Percentiles rank a stretch among this genome's conserved stretches.
phyloP scores from a whole-genome alignment of 768 basidiomycete species.

The Hemileccinum impolitum region DNA sequence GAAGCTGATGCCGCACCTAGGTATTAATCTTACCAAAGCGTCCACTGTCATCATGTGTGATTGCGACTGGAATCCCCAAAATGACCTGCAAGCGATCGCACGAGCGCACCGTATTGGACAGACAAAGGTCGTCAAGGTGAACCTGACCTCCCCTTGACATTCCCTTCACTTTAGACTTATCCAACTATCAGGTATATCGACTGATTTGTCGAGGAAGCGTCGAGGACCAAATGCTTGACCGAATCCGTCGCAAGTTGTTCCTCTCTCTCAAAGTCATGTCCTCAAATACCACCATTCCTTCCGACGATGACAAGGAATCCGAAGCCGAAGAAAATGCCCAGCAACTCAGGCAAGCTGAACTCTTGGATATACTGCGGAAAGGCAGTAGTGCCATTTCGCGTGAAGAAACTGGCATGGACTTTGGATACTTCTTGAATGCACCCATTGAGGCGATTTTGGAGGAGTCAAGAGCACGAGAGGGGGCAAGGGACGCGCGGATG shows the following conservation, averaged over 20 bases:
- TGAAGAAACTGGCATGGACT: constrained; percentile 37
- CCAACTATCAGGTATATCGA: constrained; percentile 52
- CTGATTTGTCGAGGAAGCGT: constrained; percentile 67
- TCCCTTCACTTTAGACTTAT: not conserved
- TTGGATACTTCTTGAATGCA: constrained; percentile 44
- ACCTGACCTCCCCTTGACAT: not conserved
- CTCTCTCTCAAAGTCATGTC: constrained; percentile 63
- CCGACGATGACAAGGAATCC: constrained; percentile 13
- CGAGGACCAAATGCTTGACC: constrained; percentile 73
- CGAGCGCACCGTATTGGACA: constrained; percentile 82
- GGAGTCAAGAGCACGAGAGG: constrained; percentile 42
- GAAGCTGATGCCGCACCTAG: constrained; percentile 32
- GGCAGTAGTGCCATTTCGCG: constrained; percentile 53
- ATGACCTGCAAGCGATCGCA: constrained; percentile 83
- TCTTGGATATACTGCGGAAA: constrained; percentile 54
- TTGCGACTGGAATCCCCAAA: constrained; percentile 67
- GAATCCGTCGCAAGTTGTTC: constrained; percentile 68
- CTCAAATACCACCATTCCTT: constrained; percentile 25
- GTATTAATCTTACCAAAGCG: constrained; percentile 82
- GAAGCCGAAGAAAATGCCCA: constrained; percentile 30
- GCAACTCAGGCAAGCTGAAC: constrained; percentile 41
- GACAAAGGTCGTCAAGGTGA: constrained; percentile 63
- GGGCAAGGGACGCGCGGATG: constrained; percentile 42
- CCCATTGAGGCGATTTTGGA: constrained; percentile 43
- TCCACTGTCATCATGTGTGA: constrained; percentile 81